These are phyloP conservation scores for Camillea tinctor DNA, from an alignment of 2,329 filamentous ascomycete species.

Conservation along the genomic window DNA sequence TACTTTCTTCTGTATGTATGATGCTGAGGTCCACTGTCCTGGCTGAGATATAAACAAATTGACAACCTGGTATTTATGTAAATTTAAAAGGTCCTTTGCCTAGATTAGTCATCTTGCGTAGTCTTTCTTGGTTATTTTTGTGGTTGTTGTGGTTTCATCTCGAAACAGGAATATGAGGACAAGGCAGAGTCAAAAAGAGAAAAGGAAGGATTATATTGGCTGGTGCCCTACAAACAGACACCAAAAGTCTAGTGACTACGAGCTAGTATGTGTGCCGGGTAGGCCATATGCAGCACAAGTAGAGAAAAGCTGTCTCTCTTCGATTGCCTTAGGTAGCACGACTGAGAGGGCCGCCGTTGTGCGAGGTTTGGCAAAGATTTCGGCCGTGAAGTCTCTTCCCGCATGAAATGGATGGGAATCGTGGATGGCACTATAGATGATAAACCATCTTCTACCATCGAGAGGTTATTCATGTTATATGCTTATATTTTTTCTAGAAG, in stretches of 20 bases:
- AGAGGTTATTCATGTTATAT: no score
- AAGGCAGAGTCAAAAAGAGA: not conserved
- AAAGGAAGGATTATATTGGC: not conserved
- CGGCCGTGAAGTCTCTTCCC: conserved; percentile 2
- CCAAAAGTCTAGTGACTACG: not conserved
- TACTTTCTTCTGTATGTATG: no score
- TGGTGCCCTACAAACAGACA: not conserved
- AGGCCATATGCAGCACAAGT: not conserved
- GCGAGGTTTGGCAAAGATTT: conserved; percentile 30
- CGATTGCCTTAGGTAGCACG: conserved; percentile 19
- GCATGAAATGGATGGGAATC: not conserved
- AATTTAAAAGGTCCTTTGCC: no score
- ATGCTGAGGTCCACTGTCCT: no score
- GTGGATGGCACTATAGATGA: not conserved
- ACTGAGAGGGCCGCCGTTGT: conserved; percentile 39
- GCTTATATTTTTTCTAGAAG: no score
- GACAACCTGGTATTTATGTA: no score
- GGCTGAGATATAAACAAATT: no score
- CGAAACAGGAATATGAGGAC: not conserved
- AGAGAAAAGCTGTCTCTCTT: not conserved
- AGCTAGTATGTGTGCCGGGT: not conserved
- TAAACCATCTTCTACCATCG: no score
- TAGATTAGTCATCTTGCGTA: no score
- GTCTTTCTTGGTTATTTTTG: no score
- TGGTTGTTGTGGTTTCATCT: not conserved